Evolutionary conservation across 164 flowering plant genomes (phyloP), one percentile per base, ranked within the genome.

Genomic region (Sextonia rubra): DNA sequence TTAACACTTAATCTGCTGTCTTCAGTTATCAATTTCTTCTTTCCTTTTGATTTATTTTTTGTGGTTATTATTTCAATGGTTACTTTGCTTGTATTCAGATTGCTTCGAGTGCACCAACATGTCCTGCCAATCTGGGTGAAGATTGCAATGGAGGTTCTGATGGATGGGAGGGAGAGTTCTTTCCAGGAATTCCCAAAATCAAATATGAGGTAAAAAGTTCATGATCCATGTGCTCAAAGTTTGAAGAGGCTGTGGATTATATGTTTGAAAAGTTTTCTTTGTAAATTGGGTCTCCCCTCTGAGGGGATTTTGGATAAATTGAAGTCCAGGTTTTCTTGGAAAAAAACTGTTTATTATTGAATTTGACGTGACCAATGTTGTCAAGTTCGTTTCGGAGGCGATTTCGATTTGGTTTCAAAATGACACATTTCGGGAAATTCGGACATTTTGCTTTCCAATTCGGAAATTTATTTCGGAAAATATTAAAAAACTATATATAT

Each of bases 141-240:
- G 81, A 82, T 73, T 87, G 97, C 64, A 26, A 70, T 22, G 81
- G 71, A 23, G 81, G 47, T 71, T 78, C 86, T 0, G 92, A 75
- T 77, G 92, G 90, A 49, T 96, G 97, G 99, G 77, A 90, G 75
- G 98, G 97, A 27, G 99, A 96, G 64, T 96, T 96, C 80, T 93
- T 93, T 78, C 97, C 97, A 11, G 86, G 79, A 11, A 91, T 96
- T 82, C 88, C 92, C 29, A 84, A 92, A 70, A 93, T 96, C 75
- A 89, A 90, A 78, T 93, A 90, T 80, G 99, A 96, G 97, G 99
- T 95, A 79, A 32, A 17, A 32, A 15, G 15, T 49, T 69, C 23
- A 47, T 47, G 20, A 12, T 69, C 30, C 14, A 26, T 72, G 48
- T 66, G 15, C 44, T 17, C 8, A 44, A 64, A 26, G 27, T 26